Base-by-base conservation (phyloP, 257 asterid genomes). In the Solanum sejunctum region DNA sequence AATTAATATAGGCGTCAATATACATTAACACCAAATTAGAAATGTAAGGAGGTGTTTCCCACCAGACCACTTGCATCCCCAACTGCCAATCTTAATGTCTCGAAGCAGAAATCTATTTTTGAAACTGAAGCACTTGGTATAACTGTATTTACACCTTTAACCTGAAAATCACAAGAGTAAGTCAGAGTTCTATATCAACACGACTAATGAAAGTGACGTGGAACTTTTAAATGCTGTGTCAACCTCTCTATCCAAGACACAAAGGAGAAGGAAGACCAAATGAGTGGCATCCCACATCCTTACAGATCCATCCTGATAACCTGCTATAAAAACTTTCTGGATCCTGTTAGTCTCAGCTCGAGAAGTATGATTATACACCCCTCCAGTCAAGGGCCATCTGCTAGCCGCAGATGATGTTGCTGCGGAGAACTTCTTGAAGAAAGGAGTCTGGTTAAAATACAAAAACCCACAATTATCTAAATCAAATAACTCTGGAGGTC, bases 1-100 rank as follows among this genome's bases (percentile, higher is more conserved):
- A 82, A 87, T 87, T 66, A 85, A 81, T 80, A 86, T 28, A 84
- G 77, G 77, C 61, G 72, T 26, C 66, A 36, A 21, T 52, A 84
- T 61, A 80, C 57, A 75, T 75, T 66, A 84, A 69, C 75, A n/a
- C 86, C 83, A 85, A 83, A 85, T 82, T 45, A 83, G 58, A 77
- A 21, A 57, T 21, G n/a, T 72, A 52, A 85, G 63, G 81, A 87
- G 85, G 84, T 41, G 87, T 88, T 87, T 87, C 98, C 91, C 84
- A 94, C 97, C 98, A 91, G 93, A 88, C 97, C 97, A 89, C 97
- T 85, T 89, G 92, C 95, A 87, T 91, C 89, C 78, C 98, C 99
- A 84, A 94, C 93, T 45, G 98, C 98, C 86, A 95, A 91, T 89
- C 89, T 90, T 88, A 91, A 86, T 7, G 95, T 93, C 87, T 88